phyloP scores from a whole-genome alignment of 768 basidiomycete species.

The Tylopilus intermedius region DNA sequence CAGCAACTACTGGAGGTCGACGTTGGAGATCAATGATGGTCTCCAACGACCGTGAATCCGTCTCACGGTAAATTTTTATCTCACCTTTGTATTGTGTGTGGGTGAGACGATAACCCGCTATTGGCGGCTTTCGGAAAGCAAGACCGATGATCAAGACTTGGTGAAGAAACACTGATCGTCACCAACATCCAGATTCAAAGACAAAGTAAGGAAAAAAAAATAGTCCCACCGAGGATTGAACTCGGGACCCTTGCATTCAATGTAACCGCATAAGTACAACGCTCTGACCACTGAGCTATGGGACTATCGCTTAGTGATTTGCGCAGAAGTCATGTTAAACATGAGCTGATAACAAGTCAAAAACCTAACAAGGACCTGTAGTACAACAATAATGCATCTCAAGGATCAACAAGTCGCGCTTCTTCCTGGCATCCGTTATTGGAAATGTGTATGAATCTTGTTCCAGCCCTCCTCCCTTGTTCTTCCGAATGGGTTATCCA shows the following conservation, averaged over 20 bases:
- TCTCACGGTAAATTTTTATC: too few relatives aligned
- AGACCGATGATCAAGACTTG: background rate
- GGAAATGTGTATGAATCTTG: constrained; percentile 52
- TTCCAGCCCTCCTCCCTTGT: constrained; percentile 72
- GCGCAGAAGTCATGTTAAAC: background rate
- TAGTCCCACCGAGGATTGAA: constrained; percentile 61
- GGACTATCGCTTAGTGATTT: constrained; percentile 27
- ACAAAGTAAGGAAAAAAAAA: constrained; percentile 25
- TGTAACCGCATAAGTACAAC: constrained; percentile 58
- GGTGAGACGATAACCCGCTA: too few relatives aligned
- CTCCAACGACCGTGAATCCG: too few relatives aligned
- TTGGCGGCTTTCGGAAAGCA: background rate
- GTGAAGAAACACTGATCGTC: too few relatives aligned
- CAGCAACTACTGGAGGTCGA: background rate
- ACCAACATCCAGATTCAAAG: too few relatives aligned
- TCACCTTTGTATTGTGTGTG: too few relatives aligned
- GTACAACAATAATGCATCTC: background rate
- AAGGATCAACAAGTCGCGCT: constrained; percentile 25
- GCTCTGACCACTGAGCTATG: constrained; percentile 62
- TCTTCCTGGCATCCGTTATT: constrained; percentile 44
- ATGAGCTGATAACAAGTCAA: background rate
- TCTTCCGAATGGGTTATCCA: constrained; percentile 90
- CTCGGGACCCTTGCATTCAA: constrained; percentile 57
- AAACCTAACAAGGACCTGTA: too few relatives aligned
- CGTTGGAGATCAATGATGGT: too few relatives aligned